Base-by-base conservation (phyloP, 2,329 filamentous ascomycete genomes). In the Stenocarpella maydis region DNA sequence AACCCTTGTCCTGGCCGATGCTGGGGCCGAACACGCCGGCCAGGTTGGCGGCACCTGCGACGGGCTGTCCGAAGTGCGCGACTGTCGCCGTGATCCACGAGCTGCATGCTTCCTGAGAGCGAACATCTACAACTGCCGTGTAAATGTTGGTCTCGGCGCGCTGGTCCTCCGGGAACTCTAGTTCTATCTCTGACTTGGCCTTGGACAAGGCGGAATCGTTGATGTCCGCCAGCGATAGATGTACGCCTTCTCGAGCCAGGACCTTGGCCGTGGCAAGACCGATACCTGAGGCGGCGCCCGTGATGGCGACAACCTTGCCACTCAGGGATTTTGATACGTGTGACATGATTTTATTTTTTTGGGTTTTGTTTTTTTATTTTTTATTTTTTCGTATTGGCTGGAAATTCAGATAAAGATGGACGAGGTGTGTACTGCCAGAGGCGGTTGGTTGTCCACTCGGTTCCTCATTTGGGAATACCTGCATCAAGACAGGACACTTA, bases 211-310 rank as follows among this genome's bases (percentile, higher is more conserved):
- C 37, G 8, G 39, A n/a, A 1, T 60, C 37, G 14, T 60, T 60
- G 69, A 79, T 70, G 72, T 80, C 78, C 74, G 78, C 77, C 65
- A 80, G 71, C 55, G 76, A 74, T 34, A 80, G 76, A 71, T 76
- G 77, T 45, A 76, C 76, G 63, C 78, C 78, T 2, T 74, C 72
- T 14, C 72, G 69, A 50, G 80, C 75, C 66, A 77, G 79, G 50
- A 71, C 73, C 24, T 74, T 73, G 39, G 77, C 78, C 31, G 79
- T 77, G 71, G 66, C 69, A 53, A 74, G 74, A 58, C 80, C 79
- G 21, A 80, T 73, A 5, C 79, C 79, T 53, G 76, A 75, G 10
- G 73, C 77, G 12, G 73, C 77, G 50, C 78, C 78, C 21, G 78
- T 80, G 34, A 80, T 73, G 53, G 80, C 73, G 50, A 74, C 75